A percentile compares a stretch with the other conserved stretches of the same genome.
These are phyloP conservation scores for Nitzschia inconspicua DNA, from an alignment of 108 stramenopile genomes.

Conservation along the genomic window DNA sequence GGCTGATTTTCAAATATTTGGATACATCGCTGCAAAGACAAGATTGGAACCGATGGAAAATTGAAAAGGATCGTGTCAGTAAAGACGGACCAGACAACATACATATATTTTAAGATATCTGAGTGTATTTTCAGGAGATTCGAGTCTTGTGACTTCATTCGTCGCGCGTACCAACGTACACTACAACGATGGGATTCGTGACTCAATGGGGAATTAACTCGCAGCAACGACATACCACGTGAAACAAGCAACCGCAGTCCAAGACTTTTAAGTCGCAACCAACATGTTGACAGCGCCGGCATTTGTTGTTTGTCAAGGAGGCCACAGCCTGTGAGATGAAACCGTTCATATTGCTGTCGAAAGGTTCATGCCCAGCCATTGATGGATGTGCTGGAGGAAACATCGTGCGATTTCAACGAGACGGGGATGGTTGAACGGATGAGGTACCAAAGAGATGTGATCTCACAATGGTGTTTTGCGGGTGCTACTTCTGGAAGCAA, in stretches of 20 bases:
- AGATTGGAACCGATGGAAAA: neutral
- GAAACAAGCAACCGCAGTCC: conserved; percentile 34
- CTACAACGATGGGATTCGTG: neutral
- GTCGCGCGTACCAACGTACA: neutral
- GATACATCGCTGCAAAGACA: conserved; percentile 30
- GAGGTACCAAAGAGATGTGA: too few species aligned
- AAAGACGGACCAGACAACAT: neutral
- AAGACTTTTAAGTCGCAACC: conserved; percentile 33
- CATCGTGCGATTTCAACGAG: too few species aligned
- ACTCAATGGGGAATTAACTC: neutral
- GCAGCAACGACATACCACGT: conserved; percentile 26
- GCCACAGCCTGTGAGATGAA: neutral
- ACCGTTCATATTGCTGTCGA: too few species aligned
- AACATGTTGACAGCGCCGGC: conserved; percentile 18
- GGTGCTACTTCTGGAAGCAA: too few species aligned
- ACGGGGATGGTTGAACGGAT: too few species aligned
- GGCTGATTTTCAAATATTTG: conserved; percentile 14
- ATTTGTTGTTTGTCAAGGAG: neutral
- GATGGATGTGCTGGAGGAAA: too few species aligned
- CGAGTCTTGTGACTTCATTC: neutral
- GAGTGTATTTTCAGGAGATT: neutral
- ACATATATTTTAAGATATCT: neutral
- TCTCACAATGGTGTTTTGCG: too few species aligned
- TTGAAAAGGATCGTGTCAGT: neutral
- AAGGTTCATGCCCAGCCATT: too few species aligned